A percentile compares a stretch with the other conserved stretches of the same genome.
phyloP scores from a whole-genome alignment of 2,329 filamentous ascomycete species.

The Botryosphaeria dothidea region DNA sequence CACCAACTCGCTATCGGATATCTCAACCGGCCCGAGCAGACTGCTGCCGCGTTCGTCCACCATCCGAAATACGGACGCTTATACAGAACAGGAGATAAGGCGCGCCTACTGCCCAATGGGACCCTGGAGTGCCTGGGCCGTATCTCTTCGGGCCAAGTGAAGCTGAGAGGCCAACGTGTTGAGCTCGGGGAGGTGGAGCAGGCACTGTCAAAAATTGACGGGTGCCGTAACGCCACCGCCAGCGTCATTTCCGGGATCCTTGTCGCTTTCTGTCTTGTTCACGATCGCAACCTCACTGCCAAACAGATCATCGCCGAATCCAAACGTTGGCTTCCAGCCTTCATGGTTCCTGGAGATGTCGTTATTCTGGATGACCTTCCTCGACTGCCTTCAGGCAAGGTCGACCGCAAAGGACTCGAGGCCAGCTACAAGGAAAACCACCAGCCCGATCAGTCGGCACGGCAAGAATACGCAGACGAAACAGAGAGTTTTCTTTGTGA shows the following conservation, averaged over 20 bases:
- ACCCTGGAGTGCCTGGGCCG: conserved; percentile 81
- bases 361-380: conserved; percentile 66
- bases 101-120: conserved; percentile 65
- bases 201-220: conserved; percentile 30
- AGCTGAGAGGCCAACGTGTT: conserved; percentile 79
- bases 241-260: conserved; percentile 67
- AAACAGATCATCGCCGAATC: conserved; percentile 60
- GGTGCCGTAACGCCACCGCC: conserved; percentile 64
- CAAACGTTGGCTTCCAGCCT: conserved; percentile 73
- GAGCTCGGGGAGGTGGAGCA: conserved; percentile 66
- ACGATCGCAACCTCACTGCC: conserved; percentile 41
- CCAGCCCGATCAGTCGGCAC: not conserved
- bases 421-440: conserved; percentile 50
- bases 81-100: conserved; percentile 86
- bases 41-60: conserved; percentile 67
- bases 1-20: conserved; percentile 78
- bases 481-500: conserved; percentile 36
- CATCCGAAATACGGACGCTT: conserved; percentile 65
- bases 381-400: conserved; percentile 78
- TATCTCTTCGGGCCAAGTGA: conserved; percentile 78
- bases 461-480: not conserved
- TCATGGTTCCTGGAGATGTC: conserved; percentile 80
- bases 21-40: conserved; percentile 78
- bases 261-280: conserved; percentile 71
- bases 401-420: conserved; percentile 68